Conservation (phyloP, 2,329 filamentous ascomycete genomes). For the Botrytis elliptica region DNA sequence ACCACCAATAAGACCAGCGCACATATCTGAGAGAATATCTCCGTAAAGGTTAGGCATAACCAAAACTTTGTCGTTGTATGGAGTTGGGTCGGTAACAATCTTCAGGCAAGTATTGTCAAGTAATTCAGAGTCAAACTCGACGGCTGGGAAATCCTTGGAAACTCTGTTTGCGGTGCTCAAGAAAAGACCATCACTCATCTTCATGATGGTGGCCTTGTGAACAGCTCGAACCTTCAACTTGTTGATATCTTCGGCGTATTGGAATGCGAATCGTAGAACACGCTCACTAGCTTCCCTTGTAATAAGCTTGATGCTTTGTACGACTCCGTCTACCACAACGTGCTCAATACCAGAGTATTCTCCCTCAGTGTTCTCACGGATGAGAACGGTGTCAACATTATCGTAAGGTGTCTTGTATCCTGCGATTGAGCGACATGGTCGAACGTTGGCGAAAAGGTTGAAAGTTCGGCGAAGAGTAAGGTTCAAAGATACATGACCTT, state of each 20-base stretch:
- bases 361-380: constrained; percentile 99
- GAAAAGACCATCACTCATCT: constrained; percentile 99
- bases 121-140: constrained; percentile 96
- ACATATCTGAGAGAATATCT: constrained; percentile 99
- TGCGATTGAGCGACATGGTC: constrained; percentile 93
- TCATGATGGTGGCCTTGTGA: constrained; percentile 99
- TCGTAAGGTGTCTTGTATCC: constrained; percentile 99
- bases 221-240: constrained; percentile 96
- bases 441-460: constrained; percentile 99
- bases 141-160: constrained; percentile 90
- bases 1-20: constrained; percentile 95
- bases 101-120: constrained; percentile 99
- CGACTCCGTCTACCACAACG: constrained; percentile 94
- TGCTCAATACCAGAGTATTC: constrained; percentile 99
- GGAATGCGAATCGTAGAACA: constrained; percentile 95
- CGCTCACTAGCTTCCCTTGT: constrained; percentile 92
- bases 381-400: constrained; percentile 92
- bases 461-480: constrained; percentile 97
- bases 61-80: constrained; percentile 99
- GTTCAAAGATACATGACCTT: constrained; percentile 99
- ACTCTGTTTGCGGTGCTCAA: constrained; percentile 81
- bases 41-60: constrained; percentile 99
- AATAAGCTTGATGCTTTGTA: constrained; percentile 99
- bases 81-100: constrained; percentile 93
- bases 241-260: constrained; percentile 90